Base-by-base conservation (phyloP, 1,284 basidiomycete genomes). In the Cryptococcus sp. region DNA sequence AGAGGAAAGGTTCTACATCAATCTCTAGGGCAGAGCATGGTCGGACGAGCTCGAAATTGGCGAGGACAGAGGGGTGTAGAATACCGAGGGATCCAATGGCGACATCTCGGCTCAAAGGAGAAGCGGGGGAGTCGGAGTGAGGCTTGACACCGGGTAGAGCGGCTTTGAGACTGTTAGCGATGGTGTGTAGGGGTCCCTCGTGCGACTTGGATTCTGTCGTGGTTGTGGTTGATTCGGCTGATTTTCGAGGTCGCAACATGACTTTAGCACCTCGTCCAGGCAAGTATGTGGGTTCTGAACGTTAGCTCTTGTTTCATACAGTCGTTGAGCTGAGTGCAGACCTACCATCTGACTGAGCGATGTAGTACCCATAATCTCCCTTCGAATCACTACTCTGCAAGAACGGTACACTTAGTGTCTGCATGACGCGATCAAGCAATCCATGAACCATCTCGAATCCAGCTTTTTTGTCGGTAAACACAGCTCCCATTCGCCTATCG, bases 401-500 rank as follows among this genome's bases (percentile, higher is more conserved):
- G 62, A 85, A 82, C 31, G 90, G 87, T 43, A 98, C 82, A 59
- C 91, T 91, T 22, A 99, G 78, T 80, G 93, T 90, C 70, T 87
- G 85, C 94, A 99, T 98, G 48, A 91, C 80, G 45, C 92, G 81
- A 74, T 98, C 93, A 58, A 99, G 77, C 72, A 98, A 78, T 22
- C 94, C 94, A 71, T 98, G 96, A 10, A 96, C 87, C 57, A 96
- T 83, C 78, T 99, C 96, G 73, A 99, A 99, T 7, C 91, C 91
- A 18, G 94, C 96, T 14, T 86, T 88, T 79, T 90, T 91, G 76
- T 96, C 94, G 75, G 91, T 92, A 85, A 91, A 98, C 28, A 98
- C 83, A 0, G 88, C 94, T 0, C 84, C 90, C 1, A 92, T 85
- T 64, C 89, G 86, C 52, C 93, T 80, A 49, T 86, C 83, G 73